Percentiles rank a stretch among this genome's conserved stretches.
These are phyloP conservation scores for Maudiozyma humilis DNA, from an alignment of 1,139 yeast genomes.

Conservation along the genomic window DNA sequence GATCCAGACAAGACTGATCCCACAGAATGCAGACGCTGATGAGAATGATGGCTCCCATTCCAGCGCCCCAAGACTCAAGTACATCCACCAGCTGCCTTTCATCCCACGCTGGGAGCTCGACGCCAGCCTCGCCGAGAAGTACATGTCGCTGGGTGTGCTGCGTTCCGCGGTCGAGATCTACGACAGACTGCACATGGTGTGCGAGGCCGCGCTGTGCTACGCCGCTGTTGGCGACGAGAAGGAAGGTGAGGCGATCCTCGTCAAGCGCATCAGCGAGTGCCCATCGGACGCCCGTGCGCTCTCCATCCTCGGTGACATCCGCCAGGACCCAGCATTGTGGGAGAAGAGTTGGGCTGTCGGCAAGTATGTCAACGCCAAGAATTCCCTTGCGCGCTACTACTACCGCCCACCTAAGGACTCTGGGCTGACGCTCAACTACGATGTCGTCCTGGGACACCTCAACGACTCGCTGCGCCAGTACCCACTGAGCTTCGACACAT, in stretches of 20 bases:
- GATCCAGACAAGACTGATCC: constrained; percentile 53
- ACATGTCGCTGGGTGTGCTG: constrained; percentile 76
- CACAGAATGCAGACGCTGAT: constrained; percentile 33
- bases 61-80: constrained; percentile 48
- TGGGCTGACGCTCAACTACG: constrained; percentile 47
- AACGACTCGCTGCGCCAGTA: constrained; percentile 65
- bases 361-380: constrained; percentile 75
- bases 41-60: constrained; percentile 31
- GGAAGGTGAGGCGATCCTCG: constrained; percentile 55
- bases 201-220: constrained; percentile 85
- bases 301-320: constrained; percentile 80
- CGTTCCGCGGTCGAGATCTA: constrained; percentile 87
- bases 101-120: constrained; percentile 86
- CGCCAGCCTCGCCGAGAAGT: constrained; percentile 73
- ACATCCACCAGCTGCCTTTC: constrained; percentile 66
- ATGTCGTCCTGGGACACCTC: constrained; percentile 55
- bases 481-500: constrained; percentile 73
- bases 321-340: constrained; percentile 73
- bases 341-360: constrained; percentile 81
- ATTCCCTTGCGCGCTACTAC: constrained; percentile 67
- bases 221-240: constrained; percentile 75
- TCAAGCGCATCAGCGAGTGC: constrained; percentile 43
- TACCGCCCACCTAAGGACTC: constrained; percentile 55
- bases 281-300: constrained; percentile 80
- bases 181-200: constrained; percentile 64